phyloP scores from a whole-genome alignment of 2,329 filamentous ascomycete genomes.

The Apiospora malaysiana region DNA sequence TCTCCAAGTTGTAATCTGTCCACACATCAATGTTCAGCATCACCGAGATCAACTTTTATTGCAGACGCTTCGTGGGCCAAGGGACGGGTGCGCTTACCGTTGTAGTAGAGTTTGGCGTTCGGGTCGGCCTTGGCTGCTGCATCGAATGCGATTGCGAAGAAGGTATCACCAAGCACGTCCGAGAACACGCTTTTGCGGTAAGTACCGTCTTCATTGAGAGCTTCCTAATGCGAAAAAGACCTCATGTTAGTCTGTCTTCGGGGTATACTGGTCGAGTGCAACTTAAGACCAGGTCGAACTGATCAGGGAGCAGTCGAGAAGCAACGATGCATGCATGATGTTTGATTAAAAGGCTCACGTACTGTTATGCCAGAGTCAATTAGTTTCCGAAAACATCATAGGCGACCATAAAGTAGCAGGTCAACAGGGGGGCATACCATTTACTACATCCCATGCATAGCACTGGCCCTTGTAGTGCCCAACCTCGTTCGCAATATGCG shows the following conservation, averaged over 20 bases:
- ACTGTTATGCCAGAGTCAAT: neutral
- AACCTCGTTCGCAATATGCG: conserved; percentile 65
- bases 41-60: neutral
- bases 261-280: neutral
- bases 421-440: conserved; percentile 36
- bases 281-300: too few relatives aligned
- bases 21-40: neutral
- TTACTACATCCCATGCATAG: conserved; percentile 70
- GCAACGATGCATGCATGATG: neutral
- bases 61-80: too few relatives aligned
- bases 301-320: too few relatives aligned
- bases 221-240: conserved; percentile 45
- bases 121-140: conserved; percentile 61
- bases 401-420: neutral
- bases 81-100: conserved; percentile 30
- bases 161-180: conserved; percentile 59
- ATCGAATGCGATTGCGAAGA: conserved; percentile 63
- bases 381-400: too few relatives aligned
- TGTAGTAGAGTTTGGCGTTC: conserved; percentile 62
- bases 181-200: conserved; percentile 61
- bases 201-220: conserved; percentile 61
- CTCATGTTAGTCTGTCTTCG: neutral
- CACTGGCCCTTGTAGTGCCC: conserved; percentile 64
- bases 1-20: conserved; percentile 64
- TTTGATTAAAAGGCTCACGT: neutral